Conservation (phyloP, 2,329 filamentous ascomycete species). For the Trichoderma sp. region DNA sequence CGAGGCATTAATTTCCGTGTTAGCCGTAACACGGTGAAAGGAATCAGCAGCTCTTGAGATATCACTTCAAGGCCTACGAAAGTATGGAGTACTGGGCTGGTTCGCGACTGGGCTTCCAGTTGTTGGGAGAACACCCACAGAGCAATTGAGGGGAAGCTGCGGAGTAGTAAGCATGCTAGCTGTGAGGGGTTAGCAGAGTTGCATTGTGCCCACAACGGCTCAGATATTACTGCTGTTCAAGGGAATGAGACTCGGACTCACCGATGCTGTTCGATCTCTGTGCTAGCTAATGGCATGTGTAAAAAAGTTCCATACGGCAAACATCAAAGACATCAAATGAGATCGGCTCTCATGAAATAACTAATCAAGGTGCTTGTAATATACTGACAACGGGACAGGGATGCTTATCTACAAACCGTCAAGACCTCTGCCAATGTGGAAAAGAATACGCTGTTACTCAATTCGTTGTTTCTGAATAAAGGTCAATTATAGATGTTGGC, state of each 20-base stretch:
- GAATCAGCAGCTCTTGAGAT: neutral
- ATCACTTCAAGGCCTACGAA: neutral
- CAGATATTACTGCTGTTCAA: neutral
- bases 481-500: neutral
- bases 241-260: neutral
- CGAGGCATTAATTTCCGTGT: neutral
- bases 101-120: neutral
- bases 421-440: too few relatives aligned
- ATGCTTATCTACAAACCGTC: too few relatives aligned
- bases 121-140: neutral
- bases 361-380: too few relatives aligned
- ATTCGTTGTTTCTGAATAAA: neutral
- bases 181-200: neutral
- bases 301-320: neutral
- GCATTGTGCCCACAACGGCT: neutral
- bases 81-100: neutral
- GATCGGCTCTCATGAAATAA: too few relatives aligned
- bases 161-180: neutral
- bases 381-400: too few relatives aligned
- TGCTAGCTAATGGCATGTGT: neutral
- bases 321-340: neutral
- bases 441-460: neutral
- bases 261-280: neutral
- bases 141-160: neutral
- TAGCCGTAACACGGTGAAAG: neutral